A percentile compares a stretch with the other conserved stretches of the same genome.
Conservation (phyloP, 441 rosid genomes). For the Erodium moschatum region DNA sequence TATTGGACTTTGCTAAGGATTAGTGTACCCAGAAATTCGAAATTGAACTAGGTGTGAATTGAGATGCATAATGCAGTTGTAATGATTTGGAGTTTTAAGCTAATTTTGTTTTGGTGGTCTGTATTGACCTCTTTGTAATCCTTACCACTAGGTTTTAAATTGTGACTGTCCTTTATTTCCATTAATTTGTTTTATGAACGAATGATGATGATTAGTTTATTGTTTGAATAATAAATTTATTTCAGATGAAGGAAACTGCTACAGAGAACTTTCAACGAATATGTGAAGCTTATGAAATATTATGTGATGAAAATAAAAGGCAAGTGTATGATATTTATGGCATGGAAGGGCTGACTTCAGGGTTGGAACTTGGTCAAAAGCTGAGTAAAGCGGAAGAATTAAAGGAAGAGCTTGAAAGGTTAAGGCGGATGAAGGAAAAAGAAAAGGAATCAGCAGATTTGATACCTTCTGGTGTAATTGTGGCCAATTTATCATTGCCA, state of each 20-base stretch:
- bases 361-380: slow-evolving; percentile 83
- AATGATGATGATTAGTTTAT: background rate
- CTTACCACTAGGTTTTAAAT: background rate
- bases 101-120: background rate
- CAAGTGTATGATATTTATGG: slow-evolving; percentile 81
- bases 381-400: slow-evolving; percentile 70
- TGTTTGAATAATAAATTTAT: background rate
- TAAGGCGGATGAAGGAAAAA: slow-evolving; percentile 52
- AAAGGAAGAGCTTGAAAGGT: slow-evolving; percentile 69
- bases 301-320: slow-evolving; percentile 74
- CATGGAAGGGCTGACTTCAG: slow-evolving; percentile 77
- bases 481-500: slow-evolving; percentile 62
- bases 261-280: slow-evolving; percentile 79
- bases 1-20: background rate
- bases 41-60: background rate
- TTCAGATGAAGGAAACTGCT: slow-evolving; percentile 85
- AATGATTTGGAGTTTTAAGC: background rate
- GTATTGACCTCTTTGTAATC: background rate
- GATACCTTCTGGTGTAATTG: slow-evolving; percentile 54
- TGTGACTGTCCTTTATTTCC: background rate
- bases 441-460: slow-evolving; percentile 54
- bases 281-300: slow-evolving; percentile 77
- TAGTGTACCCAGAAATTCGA: too few relatives aligned
- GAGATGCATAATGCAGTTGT: background rate
- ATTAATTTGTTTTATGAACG: too few relatives aligned